Conservation (phyloP, 805 yeast species). For the Metschnikowia sp. region DNA sequence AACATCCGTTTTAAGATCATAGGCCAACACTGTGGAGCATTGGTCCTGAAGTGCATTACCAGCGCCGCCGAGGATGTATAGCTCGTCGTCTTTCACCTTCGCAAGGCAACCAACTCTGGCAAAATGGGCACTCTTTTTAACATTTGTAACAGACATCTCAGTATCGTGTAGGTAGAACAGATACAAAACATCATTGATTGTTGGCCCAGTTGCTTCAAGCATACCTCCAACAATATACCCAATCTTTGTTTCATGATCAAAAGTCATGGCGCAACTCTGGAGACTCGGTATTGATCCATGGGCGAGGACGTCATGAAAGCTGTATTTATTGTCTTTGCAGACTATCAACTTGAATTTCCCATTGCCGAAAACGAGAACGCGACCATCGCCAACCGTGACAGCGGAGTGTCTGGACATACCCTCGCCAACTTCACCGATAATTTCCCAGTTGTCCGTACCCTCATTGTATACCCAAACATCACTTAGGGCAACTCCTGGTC, state of each 20-base stretch:
- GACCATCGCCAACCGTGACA: background rate
- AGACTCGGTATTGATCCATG: conserved; percentile 21
- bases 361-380: conserved; percentile 10
- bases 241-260: conserved; percentile 16
- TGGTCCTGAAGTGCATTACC: conserved; percentile 37
- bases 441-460: conserved; percentile 36
- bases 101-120: conserved; percentile 50
- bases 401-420: conserved; percentile 16
- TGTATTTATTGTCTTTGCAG: background rate
- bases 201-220: conserved; percentile 23
- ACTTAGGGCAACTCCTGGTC: conserved; percentile 47
- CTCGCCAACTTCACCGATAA: conserved; percentile 26
- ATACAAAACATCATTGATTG: conserved; percentile 32
- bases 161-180: conserved; percentile 25
- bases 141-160: conserved; percentile 8
- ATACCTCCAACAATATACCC: conserved; percentile 54
- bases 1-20: conserved; percentile 18
- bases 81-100: conserved; percentile 23
- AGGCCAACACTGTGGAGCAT: conserved; percentile 27
- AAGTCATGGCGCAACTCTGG: conserved; percentile 35
- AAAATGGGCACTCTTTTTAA: conserved; percentile 27
- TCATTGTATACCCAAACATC: conserved; percentile 26
- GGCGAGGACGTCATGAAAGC: background rate
- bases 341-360: conserved; percentile 8
- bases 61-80: conserved; percentile 59